phyloP scores from a whole-genome alignment of 1,284 basidiomycete genomes.

The Ustilago shanxiensis region DNA sequence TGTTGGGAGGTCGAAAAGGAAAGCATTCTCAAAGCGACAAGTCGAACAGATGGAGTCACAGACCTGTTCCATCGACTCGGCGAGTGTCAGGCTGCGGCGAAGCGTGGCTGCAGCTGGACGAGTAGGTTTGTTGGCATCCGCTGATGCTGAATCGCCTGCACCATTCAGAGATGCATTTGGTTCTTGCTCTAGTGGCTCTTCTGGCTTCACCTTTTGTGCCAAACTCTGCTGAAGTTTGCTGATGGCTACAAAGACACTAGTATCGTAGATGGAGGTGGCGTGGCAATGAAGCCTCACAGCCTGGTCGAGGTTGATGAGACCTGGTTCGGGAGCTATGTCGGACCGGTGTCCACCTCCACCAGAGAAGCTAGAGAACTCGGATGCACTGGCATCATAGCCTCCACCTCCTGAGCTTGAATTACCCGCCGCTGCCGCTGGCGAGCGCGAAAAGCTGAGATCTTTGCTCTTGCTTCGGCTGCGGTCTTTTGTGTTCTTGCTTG shows the following conservation, averaged over 20 bases:
- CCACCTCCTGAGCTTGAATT: conserved; percentile 42
- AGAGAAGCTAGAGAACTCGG: conserved; percentile 56
- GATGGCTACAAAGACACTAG: conserved; percentile 87
- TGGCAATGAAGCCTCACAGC: conserved; percentile 76
- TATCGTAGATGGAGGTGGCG: conserved; percentile 89
- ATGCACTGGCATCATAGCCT: conserved; percentile 50
- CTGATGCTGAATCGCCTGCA: conserved; percentile 7
- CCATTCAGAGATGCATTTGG: conserved; percentile 5
- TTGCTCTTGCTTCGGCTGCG: conserved; percentile 48
- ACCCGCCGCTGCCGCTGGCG: conserved; percentile 40
- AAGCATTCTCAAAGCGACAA: conserved; percentile 90
- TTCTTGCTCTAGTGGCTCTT: conserved; percentile 78
- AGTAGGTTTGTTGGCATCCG: conserved; percentile 19
- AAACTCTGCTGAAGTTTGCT: conserved; percentile 75
- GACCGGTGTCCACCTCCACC: conserved; percentile 36
- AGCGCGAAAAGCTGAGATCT: conserved; percentile 39
- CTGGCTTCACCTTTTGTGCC: conserved; percentile 78
- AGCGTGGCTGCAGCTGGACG: conserved; percentile 27
- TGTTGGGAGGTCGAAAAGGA: conserved; percentile 88
- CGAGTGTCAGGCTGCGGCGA: conserved; percentile 33
- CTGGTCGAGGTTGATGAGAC: conserved; percentile 58
- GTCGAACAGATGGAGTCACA: conserved; percentile 73
- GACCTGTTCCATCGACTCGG: conserved; percentile 55
- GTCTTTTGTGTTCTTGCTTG: conserved; percentile 28
- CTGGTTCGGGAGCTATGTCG: conserved; percentile 42